Percentiles rank a stretch among this genome's conserved stretches.
These are phyloP conservation scores for Curvularia lunata DNA, from an alignment of 2,329 filamentous ascomycete species.

Conservation along the genomic window DNA sequence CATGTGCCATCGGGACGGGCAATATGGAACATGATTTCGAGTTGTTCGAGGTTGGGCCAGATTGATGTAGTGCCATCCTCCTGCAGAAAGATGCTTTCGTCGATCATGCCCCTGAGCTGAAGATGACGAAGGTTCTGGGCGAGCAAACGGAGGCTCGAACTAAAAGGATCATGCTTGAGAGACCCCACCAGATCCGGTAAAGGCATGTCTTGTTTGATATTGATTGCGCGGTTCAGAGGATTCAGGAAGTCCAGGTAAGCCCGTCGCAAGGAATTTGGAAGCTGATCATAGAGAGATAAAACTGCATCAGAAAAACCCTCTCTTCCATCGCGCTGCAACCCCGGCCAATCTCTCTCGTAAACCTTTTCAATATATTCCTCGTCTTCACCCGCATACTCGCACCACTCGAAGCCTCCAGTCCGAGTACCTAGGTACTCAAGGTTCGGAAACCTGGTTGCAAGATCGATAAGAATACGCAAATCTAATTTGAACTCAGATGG, in stretches of 20 bases:
- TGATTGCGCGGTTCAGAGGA: background rate
- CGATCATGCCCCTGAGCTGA: constrained; percentile 1
- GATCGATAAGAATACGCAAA: background rate
- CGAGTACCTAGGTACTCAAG: background rate
- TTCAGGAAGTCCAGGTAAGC: background rate
- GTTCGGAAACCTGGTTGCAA: background rate
- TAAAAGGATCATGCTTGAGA: background rate
- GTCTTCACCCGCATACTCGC: background rate
- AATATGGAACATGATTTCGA: constrained; percentile 2
- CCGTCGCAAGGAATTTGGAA: background rate
- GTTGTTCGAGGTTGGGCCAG: constrained; percentile 1
- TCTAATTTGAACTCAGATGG: background rate
- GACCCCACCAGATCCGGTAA: background rate
- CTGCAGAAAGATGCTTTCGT: constrained; percentile 1
- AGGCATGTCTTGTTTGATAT: background rate
- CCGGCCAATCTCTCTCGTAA: background rate
- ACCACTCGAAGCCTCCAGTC: background rate
- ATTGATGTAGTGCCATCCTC: background rate
- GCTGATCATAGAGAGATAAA: background rate
- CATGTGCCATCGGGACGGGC: constrained; percentile 1
- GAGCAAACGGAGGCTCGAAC: constrained; percentile 1
- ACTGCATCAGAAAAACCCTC: constrained; percentile 1
- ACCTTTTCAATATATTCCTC: background rate
- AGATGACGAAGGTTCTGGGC: background rate
- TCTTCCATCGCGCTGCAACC: background rate